Percentiles rank a stretch among this genome's conserved stretches.
phyloP scores from a whole-genome alignment of 2,329 filamentous ascomycete species.

The Podosphaera fusca region DNA sequence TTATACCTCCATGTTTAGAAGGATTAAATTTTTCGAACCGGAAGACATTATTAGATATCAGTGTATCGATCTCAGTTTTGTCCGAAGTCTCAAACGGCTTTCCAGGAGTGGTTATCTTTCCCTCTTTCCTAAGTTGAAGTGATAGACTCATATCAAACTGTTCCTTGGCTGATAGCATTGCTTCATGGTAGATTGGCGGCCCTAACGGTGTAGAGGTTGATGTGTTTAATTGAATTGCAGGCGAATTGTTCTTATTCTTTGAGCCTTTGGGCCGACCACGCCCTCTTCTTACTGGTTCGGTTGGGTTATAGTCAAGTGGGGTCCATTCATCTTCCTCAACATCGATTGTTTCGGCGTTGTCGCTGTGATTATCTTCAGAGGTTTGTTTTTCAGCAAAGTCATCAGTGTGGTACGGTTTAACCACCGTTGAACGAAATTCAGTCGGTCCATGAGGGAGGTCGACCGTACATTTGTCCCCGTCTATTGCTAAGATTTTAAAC shows the following conservation, averaged over 20 bases:
- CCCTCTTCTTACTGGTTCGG: background rate
- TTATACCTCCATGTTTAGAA: background rate
- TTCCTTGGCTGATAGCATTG: background rate
- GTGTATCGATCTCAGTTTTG: background rate
- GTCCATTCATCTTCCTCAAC: background rate
- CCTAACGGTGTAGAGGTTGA: background rate
- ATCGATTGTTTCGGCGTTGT: background rate
- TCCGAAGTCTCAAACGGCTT: background rate
- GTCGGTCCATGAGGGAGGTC: too few species aligned
- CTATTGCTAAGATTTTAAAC: background rate
- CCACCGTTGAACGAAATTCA: too few species aligned
- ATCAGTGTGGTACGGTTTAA: too few species aligned
- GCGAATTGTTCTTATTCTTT: too few species aligned
- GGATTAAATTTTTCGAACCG: background rate
- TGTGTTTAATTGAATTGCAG: background rate
- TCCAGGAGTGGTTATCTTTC: background rate
- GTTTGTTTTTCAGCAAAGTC: too few species aligned
- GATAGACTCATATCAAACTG: too few species aligned
- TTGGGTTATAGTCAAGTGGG: background rate
- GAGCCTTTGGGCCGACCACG: too few species aligned
- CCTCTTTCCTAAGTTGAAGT: background rate
- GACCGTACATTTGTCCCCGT: background rate
- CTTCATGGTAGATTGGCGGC: background rate
- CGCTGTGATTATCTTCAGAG: background rate
- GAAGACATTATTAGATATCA: background rate